Evolutionary conservation across 176 grass and related monocot genomes (phyloP).

Genomic region (Lolium multiflorum): DNA sequence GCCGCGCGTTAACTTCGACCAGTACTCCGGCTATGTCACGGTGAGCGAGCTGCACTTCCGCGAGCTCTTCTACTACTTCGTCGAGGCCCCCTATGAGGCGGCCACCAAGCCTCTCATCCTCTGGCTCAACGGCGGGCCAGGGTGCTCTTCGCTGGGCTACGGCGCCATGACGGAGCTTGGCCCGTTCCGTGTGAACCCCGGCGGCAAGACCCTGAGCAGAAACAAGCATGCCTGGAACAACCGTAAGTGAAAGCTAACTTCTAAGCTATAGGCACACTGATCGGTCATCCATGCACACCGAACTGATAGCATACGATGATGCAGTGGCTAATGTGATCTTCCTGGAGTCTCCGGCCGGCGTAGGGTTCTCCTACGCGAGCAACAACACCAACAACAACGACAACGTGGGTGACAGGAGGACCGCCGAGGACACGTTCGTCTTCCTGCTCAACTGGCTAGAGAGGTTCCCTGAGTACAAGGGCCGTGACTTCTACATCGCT

Average conservation of each 20-base stretch:
- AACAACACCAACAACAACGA: constrained; percentile 42
- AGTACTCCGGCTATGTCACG: constrained; percentile 63
- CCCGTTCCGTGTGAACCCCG: constrained; percentile 54
- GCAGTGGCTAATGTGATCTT: constrained; percentile 48
- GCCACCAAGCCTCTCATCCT: constrained; percentile 53
- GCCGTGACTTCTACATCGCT: constrained; percentile 53
- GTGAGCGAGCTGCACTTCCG: constrained; percentile 36
- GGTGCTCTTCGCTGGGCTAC: constrained; percentile 60
- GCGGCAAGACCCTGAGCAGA: constrained; percentile 44
- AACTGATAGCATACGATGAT: background rate
- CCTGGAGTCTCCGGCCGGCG: constrained; percentile 53
- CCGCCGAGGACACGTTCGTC: constrained; percentile 41
- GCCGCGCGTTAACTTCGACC: constrained; percentile 40
- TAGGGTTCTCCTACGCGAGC: constrained; percentile 60
- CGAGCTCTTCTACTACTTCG: constrained; percentile 75
- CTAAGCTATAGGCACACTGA: background rate
- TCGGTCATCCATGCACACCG: background rate
- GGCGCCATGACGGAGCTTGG: constrained; percentile 66
- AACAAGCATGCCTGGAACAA: constrained; percentile 65
- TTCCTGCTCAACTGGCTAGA: constrained; percentile 65
- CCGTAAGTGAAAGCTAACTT: background rate
- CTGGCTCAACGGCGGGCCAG: constrained; percentile 74
- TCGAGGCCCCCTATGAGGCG: constrained; percentile 38
- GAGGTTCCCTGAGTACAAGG: constrained; percentile 62
- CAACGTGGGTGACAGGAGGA: constrained; percentile 34